A percentile compares a stretch with the other conserved stretches of the same genome.
Conservation (phyloP, 176 grass and related monocot genomes). For the Triticum monococcum region DNA sequence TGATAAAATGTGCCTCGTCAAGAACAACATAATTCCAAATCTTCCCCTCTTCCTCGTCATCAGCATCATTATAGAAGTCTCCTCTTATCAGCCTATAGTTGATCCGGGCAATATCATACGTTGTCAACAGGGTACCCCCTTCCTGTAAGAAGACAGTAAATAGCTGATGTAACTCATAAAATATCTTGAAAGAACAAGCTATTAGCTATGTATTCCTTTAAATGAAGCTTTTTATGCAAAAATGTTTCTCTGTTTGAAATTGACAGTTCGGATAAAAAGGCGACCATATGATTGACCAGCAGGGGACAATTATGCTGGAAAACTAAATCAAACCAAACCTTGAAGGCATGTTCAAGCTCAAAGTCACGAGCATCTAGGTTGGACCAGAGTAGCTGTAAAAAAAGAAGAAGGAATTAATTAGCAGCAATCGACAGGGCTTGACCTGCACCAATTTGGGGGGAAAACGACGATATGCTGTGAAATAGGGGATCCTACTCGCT, state of each 20-base stretch:
- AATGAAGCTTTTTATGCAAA: not conserved
- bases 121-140: conserved; percentile 83
- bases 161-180: not conserved
- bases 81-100: conserved; percentile 75
- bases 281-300: not conserved
- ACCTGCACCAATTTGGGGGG: not conserved
- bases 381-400: conserved; percentile 63
- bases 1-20: conserved; percentile 92
- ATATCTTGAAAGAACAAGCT: conserved; percentile 7
- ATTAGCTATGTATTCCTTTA: not conserved
- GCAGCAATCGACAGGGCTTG: not conserved
- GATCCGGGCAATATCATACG: conserved; percentile 79
- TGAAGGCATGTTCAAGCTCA: conserved; percentile 67
- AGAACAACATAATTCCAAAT: conserved; percentile 91
- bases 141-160: conserved; percentile 45
- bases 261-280: not conserved
- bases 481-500: conserved; percentile 50
- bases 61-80: conserved; percentile 30
- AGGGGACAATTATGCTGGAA: conserved; percentile 20
- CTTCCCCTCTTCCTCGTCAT: conserved; percentile 43
- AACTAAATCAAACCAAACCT: conserved; percentile 40
- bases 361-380: conserved; percentile 49
- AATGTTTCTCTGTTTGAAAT: not conserved
- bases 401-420: conserved; percentile 3
- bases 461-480: not conserved